These are phyloP conservation scores for Penicillium cinerascens DNA, from an alignment of 495 filamentous ascomycete species.

Conservation along the genomic window DNA sequence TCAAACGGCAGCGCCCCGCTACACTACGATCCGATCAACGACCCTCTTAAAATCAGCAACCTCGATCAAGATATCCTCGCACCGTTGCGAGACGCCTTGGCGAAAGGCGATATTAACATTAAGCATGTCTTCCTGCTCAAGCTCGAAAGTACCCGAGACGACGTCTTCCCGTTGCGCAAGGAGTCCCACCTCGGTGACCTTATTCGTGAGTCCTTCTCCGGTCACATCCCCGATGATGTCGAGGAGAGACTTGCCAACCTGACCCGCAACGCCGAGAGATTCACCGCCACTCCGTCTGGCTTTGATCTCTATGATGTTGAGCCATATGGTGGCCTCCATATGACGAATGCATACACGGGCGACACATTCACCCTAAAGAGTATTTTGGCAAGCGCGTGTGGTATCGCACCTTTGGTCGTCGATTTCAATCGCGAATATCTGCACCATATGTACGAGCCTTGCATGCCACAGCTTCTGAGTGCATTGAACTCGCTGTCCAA, in stretches of 20 bases:
- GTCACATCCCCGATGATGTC: constrained; percentile 22
- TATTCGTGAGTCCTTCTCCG: constrained; percentile 26
- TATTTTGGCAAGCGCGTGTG: constrained; percentile 37
- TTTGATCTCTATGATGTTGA: constrained; percentile 9
- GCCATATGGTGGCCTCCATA: constrained; percentile 34
- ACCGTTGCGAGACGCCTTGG: constrained; percentile 26
- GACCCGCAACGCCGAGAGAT: constrained; percentile 31
- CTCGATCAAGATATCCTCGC: constrained; percentile 31
- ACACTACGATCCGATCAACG: constrained; percentile 35
- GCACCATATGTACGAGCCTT: constrained; percentile 42
- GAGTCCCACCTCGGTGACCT: constrained; percentile 20
- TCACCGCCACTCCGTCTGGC: constrained; percentile 28
- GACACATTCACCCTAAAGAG: constrained; percentile 43
- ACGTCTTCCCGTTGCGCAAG: constrained; percentile 42
- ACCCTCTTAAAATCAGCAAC: constrained; percentile 41
- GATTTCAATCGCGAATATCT: constrained; percentile 40
- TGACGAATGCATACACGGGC: constrained; percentile 32
- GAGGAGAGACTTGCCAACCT: constrained; percentile 29
- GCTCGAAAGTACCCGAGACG: constrained; percentile 42
- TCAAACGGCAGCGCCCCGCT: background rate
- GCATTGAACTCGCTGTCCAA: constrained; percentile 29
- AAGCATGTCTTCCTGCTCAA: constrained; percentile 40
- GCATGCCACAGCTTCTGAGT: constrained; percentile 37
- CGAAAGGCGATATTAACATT: constrained; percentile 25
- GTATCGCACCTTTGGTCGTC: constrained; percentile 35